Conservation (phyloP, 305 asterid species). For the Fraxinus angustifolia region DNA sequence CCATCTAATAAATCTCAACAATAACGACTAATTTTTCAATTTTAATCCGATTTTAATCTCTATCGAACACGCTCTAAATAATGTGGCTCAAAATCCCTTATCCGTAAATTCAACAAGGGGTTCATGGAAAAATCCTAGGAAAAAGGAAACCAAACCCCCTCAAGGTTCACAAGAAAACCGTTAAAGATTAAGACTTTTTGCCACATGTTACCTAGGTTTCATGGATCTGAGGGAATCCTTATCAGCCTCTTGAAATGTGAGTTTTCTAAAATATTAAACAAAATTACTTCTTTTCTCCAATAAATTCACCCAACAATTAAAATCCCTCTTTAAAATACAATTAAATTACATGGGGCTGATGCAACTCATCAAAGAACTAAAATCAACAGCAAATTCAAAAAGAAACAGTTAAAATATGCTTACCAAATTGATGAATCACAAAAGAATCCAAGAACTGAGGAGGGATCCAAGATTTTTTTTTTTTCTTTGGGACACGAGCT, state of each 20-base stretch:
- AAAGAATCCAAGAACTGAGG: constrained; percentile 27
- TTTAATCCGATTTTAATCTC: no score
- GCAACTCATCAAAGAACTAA: constrained; percentile 25
- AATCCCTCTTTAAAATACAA: constrained; percentile 31
- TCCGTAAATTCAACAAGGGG: constrained; percentile 1
- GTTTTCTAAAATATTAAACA: constrained; percentile 11
- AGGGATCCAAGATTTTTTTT: constrained; percentile 19
- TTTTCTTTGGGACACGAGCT: constrained; percentile 26
- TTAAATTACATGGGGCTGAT: constrained; percentile 12
- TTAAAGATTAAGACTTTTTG: constrained; percentile 47
- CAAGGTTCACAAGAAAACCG: constrained; percentile 66
- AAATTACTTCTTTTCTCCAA: constrained; percentile 11
- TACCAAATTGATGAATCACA: constrained; percentile 39
- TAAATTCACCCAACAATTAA: constrained; percentile 31
- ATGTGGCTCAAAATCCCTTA: no score
- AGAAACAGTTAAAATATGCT: constrained; percentile 25
- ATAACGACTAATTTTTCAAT: no score
- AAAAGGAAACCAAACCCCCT: constrained; percentile 31
- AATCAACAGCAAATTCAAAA: constrained; percentile 13
- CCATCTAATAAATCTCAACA: no score
- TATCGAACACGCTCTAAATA: no score
- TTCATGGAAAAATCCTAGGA: constrained; percentile 33
- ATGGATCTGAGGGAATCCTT: constrained; percentile 66
- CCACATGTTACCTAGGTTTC: constrained; percentile 63
- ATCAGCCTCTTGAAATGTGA: constrained; percentile 43